Base-by-base conservation (phyloP, 495 filamentous ascomycete genomes). In the Neurospora terricola region DNA sequence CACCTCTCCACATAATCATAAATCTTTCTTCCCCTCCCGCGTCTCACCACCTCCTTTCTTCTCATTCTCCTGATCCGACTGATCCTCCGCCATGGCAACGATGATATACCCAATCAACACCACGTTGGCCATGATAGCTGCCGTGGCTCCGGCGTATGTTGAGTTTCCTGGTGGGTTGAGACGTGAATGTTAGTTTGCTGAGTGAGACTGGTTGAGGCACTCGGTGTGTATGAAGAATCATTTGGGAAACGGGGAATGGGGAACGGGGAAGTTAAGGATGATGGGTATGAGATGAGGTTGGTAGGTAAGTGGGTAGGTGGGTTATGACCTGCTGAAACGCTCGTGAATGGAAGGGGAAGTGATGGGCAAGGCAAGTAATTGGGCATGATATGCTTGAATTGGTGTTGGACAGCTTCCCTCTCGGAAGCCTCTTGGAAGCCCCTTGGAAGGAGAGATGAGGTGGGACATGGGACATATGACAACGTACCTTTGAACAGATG, bases 61-160 rank as follows among this genome's bases (percentile, higher is more conserved):
- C 75, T 83, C 78, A 77, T 87, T 87, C 23, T 84, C 82, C 45
- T 86, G 87, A 23, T 90, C 86, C 40, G 87, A 88, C 75, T 96
- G 91, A 72, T 99, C 96, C 79, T 99, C 96, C 75, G 87, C 88
- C 87, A 97, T 93, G 38, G 96, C 96, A 2, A 97, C 94, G 73
- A 95, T 85, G 70, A 98, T 89, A 82, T 98, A 99, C 18, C 89
- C 91, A 73, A 99, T 89, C 72, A 99, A 84, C 8, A 99, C 93
- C 21, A 93, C 87, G 80, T 99, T 99, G 38, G 96, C 96, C 74
- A 92, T 90, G 45, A 98, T 82, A 30, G 96, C 96, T 10, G 96
- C 96, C 30, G 89, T 82, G 11, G 88, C 94, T 7, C 94, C 96
- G 5, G 94, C 93, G 74, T 88, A 94, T 18, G 94, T 97, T 16